A percentile compares a stretch with the other conserved stretches of the same genome.
Evolutionary conservation across 352 stramenopile species (phyloP).

Genomic region (Globisporangium ultimum): DNA sequence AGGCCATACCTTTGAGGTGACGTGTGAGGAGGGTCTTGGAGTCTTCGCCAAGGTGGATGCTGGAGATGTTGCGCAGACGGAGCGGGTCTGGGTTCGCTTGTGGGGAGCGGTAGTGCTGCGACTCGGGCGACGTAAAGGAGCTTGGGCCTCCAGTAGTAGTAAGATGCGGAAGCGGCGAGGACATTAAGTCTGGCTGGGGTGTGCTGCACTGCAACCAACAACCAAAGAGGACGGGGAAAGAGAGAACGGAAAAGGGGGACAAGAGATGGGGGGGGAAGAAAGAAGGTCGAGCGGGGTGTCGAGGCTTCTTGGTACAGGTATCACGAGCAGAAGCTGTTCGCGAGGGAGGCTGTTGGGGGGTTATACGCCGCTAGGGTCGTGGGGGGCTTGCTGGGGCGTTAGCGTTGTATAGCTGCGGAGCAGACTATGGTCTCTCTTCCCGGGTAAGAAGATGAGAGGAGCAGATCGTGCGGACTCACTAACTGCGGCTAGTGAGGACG

Average conservation of each 20-base stretch:
- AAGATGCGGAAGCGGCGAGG: constrained; percentile 22
- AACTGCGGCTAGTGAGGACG: constrained; percentile 19
- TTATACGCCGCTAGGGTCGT: constrained; percentile 27
- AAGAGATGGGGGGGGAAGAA: constrained; percentile 5
- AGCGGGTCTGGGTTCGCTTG: constrained; percentile 16
- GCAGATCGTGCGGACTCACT: constrained; percentile 18
- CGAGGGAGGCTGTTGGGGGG: constrained; percentile 13
- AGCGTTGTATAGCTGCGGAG: constrained; percentile 19
- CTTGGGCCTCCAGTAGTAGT: constrained; percentile 27
- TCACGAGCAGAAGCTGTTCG: constrained; percentile 3
- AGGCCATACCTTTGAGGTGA: constrained; percentile 39
- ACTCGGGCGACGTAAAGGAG: constrained; percentile 29
- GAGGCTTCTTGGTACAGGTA: constrained; percentile 15
- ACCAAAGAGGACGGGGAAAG: constrained; percentile 16
- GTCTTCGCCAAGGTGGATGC: constrained; percentile 34
- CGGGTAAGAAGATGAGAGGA: constrained; percentile 29
- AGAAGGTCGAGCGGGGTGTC: constrained; percentile 7
- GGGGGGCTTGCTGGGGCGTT: constrained; percentile 10
- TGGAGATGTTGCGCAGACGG: constrained; percentile 20
- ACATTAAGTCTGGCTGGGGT: constrained; percentile 29
- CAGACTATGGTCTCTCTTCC: constrained; percentile 28
- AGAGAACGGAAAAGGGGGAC: constrained; percentile 4
- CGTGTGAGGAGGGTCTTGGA: constrained; percentile 34
- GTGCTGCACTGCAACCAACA: constrained; percentile 1
- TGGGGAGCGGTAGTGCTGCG: constrained; percentile 33